Evolutionary conservation across 495 filamentous ascomycete species (phyloP).

Genomic region (Cryomyces antarcticus): DNA sequence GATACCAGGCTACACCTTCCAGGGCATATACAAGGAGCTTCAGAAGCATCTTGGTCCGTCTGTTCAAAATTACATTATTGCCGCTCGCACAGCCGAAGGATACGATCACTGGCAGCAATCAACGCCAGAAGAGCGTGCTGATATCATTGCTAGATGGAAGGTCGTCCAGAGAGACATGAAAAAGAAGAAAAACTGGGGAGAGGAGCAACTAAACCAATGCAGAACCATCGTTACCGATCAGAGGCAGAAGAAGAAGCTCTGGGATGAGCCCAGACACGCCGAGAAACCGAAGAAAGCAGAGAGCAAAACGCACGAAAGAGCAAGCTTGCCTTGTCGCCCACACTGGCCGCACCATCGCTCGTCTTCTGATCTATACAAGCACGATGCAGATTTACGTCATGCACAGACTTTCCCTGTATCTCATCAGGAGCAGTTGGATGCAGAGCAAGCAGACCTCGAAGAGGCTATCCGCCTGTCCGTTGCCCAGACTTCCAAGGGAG

Average conservation of each 20-base stretch:
- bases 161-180: conserved; percentile 31
- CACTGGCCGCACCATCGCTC: background rate
- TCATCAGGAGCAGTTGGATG: background rate
- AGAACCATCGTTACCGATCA: conserved; percentile 12
- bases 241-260: conserved; percentile 13
- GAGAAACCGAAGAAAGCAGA: background rate
- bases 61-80: conserved; percentile 49
- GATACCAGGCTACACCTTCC: conserved; percentile 50
- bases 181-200: conserved; percentile 29
- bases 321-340: background rate
- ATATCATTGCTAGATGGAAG: conserved; percentile 38
- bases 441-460: conserved; percentile 37
- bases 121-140: conserved; percentile 30
- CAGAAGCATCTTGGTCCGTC: conserved; percentile 39
- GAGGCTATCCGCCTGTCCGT: conserved; percentile 48
- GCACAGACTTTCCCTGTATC: background rate
- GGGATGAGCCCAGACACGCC: conserved; percentile 1
- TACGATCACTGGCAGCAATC: conserved; percentile 33
- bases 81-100: conserved; percentile 52
- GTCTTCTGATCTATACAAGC: no score
- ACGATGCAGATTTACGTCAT: no score
- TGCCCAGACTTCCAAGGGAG: conserved; percentile 41
- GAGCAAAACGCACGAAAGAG: background rate
- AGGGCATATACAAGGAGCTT: conserved; percentile 55
- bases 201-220: conserved; percentile 17